A percentile compares a stretch with the other conserved stretches of the same genome.
phyloP scores from a whole-genome alignment of 2,329 filamentous ascomycete species.

The Bipolaris cookei region DNA sequence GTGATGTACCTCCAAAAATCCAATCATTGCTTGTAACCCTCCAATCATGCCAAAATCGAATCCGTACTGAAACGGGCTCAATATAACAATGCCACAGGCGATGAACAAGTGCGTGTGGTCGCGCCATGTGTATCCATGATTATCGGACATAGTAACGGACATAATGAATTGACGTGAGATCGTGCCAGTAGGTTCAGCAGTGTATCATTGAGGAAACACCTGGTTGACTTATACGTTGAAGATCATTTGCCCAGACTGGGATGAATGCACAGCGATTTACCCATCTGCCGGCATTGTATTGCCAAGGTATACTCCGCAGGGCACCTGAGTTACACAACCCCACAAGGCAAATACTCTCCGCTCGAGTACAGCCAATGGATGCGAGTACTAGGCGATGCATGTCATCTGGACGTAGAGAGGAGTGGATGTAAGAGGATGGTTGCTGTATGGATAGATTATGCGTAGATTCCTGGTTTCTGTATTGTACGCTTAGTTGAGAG shows the following conservation, averaged over 20 bases:
- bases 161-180: neutral
- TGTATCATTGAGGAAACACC: neutral
- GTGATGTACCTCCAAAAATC: slow-evolving; percentile 53
- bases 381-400: slow-evolving; percentile 27
- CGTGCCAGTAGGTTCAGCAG: neutral
- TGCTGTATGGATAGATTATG: neutral
- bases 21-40: slow-evolving; percentile 59
- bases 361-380: slow-evolving; percentile 16
- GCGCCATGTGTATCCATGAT: slow-evolving; percentile 36
- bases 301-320: slow-evolving; percentile 20
- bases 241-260: slow-evolving; percentile 26
- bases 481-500: neutral
- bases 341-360: slow-evolving; percentile 29
- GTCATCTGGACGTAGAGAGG: slow-evolving; percentile 37
- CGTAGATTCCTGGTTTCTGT: neutral
- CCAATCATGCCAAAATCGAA: slow-evolving; percentile 61
- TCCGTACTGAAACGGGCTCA: slow-evolving; percentile 62
- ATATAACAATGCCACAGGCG: slow-evolving; percentile 56
- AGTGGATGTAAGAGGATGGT: slow-evolving; percentile 6
- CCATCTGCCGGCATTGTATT: slow-evolving; percentile 38
- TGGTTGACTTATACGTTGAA: slow-evolving; percentile 27
- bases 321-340: slow-evolving; percentile 29
- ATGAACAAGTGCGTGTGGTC: slow-evolving; percentile 56
- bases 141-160: slow-evolving; percentile 26
- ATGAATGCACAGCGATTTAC: slow-evolving; percentile 28